Conservation (phyloP, 306 rosid genomes). For the Cyamopsis tetragonoloba region DNA sequence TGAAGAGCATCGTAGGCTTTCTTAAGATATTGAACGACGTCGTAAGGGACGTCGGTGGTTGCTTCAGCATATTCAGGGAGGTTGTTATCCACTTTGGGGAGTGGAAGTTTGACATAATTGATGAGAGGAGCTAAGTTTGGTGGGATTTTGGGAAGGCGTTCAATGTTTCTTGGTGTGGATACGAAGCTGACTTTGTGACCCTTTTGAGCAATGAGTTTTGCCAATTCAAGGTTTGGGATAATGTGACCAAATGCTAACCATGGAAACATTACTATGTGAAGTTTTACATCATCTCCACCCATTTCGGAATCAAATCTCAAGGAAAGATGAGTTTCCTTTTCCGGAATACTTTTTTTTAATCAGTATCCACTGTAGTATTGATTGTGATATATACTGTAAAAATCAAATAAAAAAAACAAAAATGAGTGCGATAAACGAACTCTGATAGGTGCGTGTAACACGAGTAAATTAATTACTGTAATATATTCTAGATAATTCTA, state of each 20-base stretch:
- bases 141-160: slow-evolving; percentile 47
- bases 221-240: slow-evolving; percentile 43
- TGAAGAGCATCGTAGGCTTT: slow-evolving; percentile 34
- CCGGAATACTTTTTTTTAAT: too few relatives aligned
- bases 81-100: slow-evolving; percentile 18
- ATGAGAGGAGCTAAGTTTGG: slow-evolving; percentile 19
- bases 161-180: slow-evolving; percentile 56
- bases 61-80: slow-evolving; percentile 50
- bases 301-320: not conserved
- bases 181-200: slow-evolving; percentile 48
- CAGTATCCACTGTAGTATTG: too few relatives aligned
- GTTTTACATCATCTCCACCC: not conserved
- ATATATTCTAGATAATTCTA: too few relatives aligned
- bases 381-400: too few relatives aligned
- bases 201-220: slow-evolving; percentile 47
- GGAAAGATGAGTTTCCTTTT: too few relatives aligned
- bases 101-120: slow-evolving; percentile 33
- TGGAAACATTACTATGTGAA: slow-evolving; percentile 51
- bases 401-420: too few relatives aligned
- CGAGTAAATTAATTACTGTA: too few relatives aligned
- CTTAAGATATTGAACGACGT: slow-evolving; percentile 39
- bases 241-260: slow-evolving; percentile 60
- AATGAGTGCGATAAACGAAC: too few relatives aligned
- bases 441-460: too few relatives aligned
- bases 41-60: slow-evolving; percentile 35